Conservation (phyloP, 805 yeast genomes). For the Candida maesae region DNA sequence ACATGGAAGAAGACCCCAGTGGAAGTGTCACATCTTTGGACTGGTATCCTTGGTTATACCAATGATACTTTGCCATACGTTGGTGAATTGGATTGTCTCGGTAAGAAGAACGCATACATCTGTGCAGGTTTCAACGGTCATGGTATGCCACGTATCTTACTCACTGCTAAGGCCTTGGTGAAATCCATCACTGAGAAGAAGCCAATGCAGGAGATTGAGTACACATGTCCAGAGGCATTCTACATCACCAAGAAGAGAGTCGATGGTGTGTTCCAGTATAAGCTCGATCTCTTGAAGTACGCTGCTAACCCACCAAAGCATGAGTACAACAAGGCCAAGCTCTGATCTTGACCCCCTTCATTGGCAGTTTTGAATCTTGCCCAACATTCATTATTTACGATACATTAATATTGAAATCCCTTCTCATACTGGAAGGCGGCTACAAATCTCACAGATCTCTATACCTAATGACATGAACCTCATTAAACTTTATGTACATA, state of each 20-base stretch:
- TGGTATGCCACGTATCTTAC: conserved; percentile 44
- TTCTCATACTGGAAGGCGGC: no score
- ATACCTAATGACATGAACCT: conserved; percentile 4
- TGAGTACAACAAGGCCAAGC: background rate
- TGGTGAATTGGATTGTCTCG: conserved; percentile 32
- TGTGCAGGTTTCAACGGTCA: conserved; percentile 47
- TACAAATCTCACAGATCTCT: no score
- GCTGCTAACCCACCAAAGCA: background rate
- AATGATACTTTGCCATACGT: conserved; percentile 37
- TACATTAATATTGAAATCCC: no score
- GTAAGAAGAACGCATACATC: conserved; percentile 30
- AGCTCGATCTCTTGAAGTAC: background rate
- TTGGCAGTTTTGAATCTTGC: no score
- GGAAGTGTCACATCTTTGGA: conserved; percentile 33
- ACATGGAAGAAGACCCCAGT: conserved; percentile 30
- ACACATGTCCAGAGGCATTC: conserved; percentile 11
- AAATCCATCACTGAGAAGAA: conserved; percentile 15
- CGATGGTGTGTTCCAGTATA: background rate
- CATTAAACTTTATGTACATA: conserved; percentile 5
- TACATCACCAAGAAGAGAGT: conserved; percentile 12
- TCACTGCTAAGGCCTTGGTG: conserved; percentile 38
- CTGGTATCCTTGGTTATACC: conserved; percentile 44
- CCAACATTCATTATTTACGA: no score
- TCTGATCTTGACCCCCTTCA: background rate
- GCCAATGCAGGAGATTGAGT: conserved; percentile 5